phyloP scores from a whole-genome alignment of 1,284 basidiomycete species.

The Hemileia vastatrix region DNA sequence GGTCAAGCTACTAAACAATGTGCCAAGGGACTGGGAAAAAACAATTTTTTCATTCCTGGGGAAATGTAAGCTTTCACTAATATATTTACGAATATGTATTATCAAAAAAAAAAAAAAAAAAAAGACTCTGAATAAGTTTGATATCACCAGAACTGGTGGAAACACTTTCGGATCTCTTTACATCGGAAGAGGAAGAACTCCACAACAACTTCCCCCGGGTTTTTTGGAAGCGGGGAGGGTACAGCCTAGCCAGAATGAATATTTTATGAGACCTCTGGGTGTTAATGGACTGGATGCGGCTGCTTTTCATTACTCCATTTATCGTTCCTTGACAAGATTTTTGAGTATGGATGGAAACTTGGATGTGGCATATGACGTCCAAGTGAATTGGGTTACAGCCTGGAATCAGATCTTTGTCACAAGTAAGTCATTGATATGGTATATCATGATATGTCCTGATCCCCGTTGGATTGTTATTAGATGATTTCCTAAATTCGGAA shows the following conservation, averaged over 20 bases:
- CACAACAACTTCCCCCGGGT: constrained; percentile 54
- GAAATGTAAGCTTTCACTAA: constrained; percentile 58
- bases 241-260: constrained; percentile 56
- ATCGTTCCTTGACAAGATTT: constrained; percentile 69
- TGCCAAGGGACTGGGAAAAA: constrained; percentile 61
- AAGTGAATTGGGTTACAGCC: constrained; percentile 66
- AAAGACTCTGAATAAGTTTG: neutral
- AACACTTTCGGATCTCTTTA: constrained; percentile 79
- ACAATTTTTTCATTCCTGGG: constrained; percentile 76
- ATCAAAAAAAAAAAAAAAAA: too few relatives aligned
- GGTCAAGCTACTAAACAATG: constrained; percentile 61
- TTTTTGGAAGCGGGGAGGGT: constrained; percentile 56
- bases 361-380: constrained; percentile 70
- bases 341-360: constrained; percentile 87
- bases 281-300: constrained; percentile 61
- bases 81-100: too few relatives aligned
- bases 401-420: constrained; percentile 82
- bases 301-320: constrained; percentile 85
- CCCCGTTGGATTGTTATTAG: neutral
- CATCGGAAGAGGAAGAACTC: constrained; percentile 73
- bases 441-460: neutral
- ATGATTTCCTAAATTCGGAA: constrained; percentile 69
- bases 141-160: constrained; percentile 58
- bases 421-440: constrained; percentile 35
- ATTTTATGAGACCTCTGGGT: constrained; percentile 62